These are phyloP conservation scores for Pelagomonas calceolata DNA, from an alignment of 108 stramenopile species.

Conservation along the genomic window DNA sequence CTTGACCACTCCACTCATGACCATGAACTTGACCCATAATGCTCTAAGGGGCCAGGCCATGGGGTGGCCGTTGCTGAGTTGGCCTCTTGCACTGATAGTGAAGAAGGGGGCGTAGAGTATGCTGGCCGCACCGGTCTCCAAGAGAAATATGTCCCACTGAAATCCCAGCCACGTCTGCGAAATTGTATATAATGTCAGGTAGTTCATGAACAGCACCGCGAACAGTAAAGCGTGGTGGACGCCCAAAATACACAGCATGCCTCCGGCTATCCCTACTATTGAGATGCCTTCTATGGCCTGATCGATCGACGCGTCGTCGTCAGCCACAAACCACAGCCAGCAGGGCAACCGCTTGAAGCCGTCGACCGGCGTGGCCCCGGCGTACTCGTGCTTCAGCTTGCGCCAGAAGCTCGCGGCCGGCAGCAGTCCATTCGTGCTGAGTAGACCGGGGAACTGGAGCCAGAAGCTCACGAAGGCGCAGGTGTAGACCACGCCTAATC, in stretches of 20 bases:
- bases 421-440: slow-evolving; percentile 36
- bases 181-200: background rate
- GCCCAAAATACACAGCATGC: background rate
- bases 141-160: slow-evolving; percentile 67
- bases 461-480: slow-evolving; percentile 40
- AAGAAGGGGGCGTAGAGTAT: slow-evolving; percentile 35
- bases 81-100: background rate
- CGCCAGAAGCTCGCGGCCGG: slow-evolving; percentile 22
- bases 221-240: background rate
- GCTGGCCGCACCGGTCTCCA: slow-evolving; percentile 45
- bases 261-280: background rate
- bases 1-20: slow-evolving; percentile 63
- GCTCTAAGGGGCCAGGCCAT: slow-evolving; percentile 33
- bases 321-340: slow-evolving; percentile 23
- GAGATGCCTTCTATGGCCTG: background rate
- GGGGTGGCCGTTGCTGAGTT: background rate
- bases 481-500: background rate
- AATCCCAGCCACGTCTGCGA: slow-evolving; percentile 44
- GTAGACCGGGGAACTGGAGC: slow-evolving; percentile 41
- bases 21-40: slow-evolving; percentile 58
- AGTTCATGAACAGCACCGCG: background rate
- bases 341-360: slow-evolving; percentile 22
- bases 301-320: background rate
- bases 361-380: slow-evolving; percentile 15
- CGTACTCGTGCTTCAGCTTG: slow-evolving; percentile 16